Evolutionary conservation across 2,329 filamentous ascomycete species (phyloP).

Genomic region (Clonostachys sp.): DNA sequence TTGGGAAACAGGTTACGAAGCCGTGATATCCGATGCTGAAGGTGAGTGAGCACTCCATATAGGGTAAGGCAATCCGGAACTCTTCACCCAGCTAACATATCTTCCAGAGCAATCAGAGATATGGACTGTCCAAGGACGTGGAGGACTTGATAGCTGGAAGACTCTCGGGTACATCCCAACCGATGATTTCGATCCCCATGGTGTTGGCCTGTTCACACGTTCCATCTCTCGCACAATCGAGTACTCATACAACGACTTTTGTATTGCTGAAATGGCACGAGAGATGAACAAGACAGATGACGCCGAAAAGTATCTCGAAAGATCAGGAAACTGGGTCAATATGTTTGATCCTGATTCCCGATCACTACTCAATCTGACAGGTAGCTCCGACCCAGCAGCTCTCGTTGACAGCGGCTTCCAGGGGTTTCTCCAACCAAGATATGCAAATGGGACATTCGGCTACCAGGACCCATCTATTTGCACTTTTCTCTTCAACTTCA

Average conservation of each 20-base stretch:
- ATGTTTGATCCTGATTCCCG: slow-evolving; percentile 44
- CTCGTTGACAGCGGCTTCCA: slow-evolving; percentile 44
- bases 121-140: slow-evolving; percentile 68
- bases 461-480: slow-evolving; percentile 54
- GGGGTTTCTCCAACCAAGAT: slow-evolving; percentile 68
- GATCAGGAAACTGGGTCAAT: slow-evolving; percentile 66
- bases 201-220: slow-evolving; percentile 61
- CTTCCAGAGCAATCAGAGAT: slow-evolving; percentile 39
- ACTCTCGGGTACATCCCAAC: slow-evolving; percentile 66
- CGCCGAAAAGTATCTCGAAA: slow-evolving; percentile 52
- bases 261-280: slow-evolving; percentile 58
- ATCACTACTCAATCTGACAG: slow-evolving; percentile 26
- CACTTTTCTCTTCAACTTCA: slow-evolving; percentile 37
- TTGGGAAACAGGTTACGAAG: slow-evolving; percentile 69
- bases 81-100: background rate
- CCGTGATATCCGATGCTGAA: slow-evolving; percentile 70
- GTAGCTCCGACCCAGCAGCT: slow-evolving; percentile 20
- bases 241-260: slow-evolving; percentile 77
- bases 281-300: slow-evolving; percentile 49
- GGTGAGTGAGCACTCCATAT: slow-evolving; percentile 29
- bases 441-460: slow-evolving; percentile 60
- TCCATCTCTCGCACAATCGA: slow-evolving; percentile 72
- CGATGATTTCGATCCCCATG: slow-evolving; percentile 60
- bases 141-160: slow-evolving; percentile 70
- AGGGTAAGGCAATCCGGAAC: background rate